Base-by-base conservation (phyloP, 2,329 filamentous ascomycete genomes). In the Paracamarosporium sp. region DNA sequence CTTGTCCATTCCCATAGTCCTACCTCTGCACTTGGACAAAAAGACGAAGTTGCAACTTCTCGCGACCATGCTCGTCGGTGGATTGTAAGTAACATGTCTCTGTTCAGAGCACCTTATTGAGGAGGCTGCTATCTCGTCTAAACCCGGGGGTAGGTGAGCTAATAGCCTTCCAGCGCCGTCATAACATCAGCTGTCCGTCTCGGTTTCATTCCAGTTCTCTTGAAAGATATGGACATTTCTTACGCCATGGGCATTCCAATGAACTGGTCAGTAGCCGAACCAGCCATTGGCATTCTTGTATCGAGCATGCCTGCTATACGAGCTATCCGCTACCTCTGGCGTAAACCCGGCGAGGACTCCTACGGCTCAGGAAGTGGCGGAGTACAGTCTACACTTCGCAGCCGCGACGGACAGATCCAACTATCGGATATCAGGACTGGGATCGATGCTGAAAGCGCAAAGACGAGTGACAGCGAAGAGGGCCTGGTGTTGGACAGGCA, bases 151-250 rank as follows among this genome's bases (percentile, higher is more conserved):
- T 20, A 22, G 11, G 4, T n/a, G 13, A 4, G 20, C 58, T 60
- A 30, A 61, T 13, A 13, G 20, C 20, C 20, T 6, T 41, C 1
- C 36, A 65, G 62, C 40, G 64, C 65, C 13, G 62, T 65, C 15
- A 33, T 68, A 15, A 64, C 62, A n/a, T 65, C 64, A 8, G 59
- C 59, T 13, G 62, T 68, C 17, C 62, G 65, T 33, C 54, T 68
- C 15, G 61, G 56, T 8, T 67, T 68, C 50, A 61, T 67, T 2
- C 62, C 64, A 8, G 53, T 53, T 4, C 59, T 65, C 0, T 57
- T 68, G 22, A 28, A 45, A n/a, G 55, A 62, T 35, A 22, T 59
- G 0, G 64, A 67, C 36, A 47, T 53, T 4, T 64, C 60, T 2
- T 61, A 59, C 50, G 65, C 64, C 3, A 67, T 67, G 62, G 60